phyloP scores from a whole-genome alignment of 78 protist genomes.

The Reticulomyxa filosa region DNA sequence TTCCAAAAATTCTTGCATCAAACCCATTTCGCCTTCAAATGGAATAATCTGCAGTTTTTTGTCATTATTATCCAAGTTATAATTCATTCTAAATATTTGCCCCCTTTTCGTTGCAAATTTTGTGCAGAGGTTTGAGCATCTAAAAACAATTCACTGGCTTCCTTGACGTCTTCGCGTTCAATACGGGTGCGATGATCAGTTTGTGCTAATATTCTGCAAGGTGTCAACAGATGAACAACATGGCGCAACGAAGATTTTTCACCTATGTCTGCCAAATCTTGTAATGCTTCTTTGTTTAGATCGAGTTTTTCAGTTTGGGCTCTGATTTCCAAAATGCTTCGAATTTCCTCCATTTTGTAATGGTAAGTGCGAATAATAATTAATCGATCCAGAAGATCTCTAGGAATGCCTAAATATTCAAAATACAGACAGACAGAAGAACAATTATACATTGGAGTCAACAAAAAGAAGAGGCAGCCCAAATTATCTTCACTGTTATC shows the following conservation, averaged over 20 bases:
- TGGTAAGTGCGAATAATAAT: constrained; percentile 85
- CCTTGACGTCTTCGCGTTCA: constrained; percentile 48
- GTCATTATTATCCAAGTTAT: too few relatives aligned
- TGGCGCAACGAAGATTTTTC: constrained; percentile 29
- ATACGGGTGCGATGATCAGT: constrained; percentile 34
- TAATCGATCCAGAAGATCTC: constrained; percentile 54
- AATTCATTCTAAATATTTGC: not conserved
- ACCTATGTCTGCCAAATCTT: too few relatives aligned
- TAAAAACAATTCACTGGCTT: constrained; percentile 56
- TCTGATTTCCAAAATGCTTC: constrained; percentile 20
- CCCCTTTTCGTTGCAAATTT: constrained; percentile 31
- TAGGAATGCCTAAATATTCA: not conserved
- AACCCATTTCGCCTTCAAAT: too few relatives aligned
- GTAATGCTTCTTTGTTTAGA: constrained; percentile 46
- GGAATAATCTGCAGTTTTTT: too few relatives aligned
- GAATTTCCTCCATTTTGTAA: constrained; percentile 44
- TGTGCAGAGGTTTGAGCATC: constrained; percentile 91
- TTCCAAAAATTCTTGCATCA: too few relatives aligned
- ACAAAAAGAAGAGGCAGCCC: too few relatives aligned
- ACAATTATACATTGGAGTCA: not conserved
- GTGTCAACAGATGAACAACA: constrained; percentile 88
- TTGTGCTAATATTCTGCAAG: constrained; percentile 61
- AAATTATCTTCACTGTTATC: not conserved
- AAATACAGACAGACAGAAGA: not conserved
- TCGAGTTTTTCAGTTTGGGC: constrained; percentile 46